Evolutionary conservation across 2,329 filamentous ascomycete species (phyloP).

Genomic region (Exserohilum turcica): DNA sequence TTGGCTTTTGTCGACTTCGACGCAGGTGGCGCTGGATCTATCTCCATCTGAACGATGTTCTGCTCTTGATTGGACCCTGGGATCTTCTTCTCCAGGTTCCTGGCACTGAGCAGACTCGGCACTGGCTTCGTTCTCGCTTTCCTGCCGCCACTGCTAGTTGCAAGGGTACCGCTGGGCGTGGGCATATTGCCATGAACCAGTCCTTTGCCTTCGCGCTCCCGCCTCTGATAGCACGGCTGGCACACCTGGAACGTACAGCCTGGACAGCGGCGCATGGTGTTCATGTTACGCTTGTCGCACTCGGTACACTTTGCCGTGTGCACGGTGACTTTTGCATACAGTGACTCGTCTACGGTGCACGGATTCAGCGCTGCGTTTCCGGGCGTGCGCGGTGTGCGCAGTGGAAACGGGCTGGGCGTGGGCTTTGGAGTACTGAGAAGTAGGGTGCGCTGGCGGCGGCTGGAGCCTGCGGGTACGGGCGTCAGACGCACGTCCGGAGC

Average conservation of each 20-base stretch:
- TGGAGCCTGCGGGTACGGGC: neutral
- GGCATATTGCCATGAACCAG: constrained; percentile 33
- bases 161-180: neutral
- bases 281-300: constrained; percentile 42
- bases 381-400: constrained; percentile 16
- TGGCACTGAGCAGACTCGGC: neutral
- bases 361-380: constrained; percentile 1
- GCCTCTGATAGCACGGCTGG: constrained; percentile 29
- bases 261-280: constrained; percentile 40
- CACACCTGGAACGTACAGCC: constrained; percentile 46
- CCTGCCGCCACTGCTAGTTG: neutral
- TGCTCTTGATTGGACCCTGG: neutral
- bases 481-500: neutral
- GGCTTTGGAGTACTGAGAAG: neutral
- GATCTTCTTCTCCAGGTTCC: neutral
- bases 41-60: neutral
- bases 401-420: constrained; percentile 5
- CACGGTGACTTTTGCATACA: constrained; percentile 31
- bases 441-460: neutral
- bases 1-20: constrained; percentile 1
- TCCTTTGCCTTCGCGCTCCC: constrained; percentile 14
- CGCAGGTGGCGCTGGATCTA: neutral
- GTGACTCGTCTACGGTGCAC: constrained; percentile 27
- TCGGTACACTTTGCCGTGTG: constrained; percentile 47
- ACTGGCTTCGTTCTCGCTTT: constrained; percentile 7